phyloP scores from a whole-genome alignment of 2,329 filamentous ascomycete genomes.

The Penicillium expansum region DNA sequence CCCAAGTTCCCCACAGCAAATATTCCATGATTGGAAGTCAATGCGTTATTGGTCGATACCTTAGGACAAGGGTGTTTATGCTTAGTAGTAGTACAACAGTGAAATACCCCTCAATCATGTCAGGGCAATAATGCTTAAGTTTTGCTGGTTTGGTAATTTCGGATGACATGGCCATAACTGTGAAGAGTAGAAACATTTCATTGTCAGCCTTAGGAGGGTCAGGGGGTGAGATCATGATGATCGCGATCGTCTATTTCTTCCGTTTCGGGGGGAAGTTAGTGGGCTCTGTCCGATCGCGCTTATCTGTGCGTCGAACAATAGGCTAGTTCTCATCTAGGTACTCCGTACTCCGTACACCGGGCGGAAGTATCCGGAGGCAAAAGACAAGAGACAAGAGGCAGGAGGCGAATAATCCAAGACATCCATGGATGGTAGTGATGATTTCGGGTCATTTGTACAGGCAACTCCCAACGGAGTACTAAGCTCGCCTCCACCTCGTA shows the following conservation, averaged over 20 bases:
- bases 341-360: neutral
- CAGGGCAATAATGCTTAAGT: neutral
- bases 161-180: neutral
- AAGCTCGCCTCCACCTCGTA: neutral
- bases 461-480: neutral
- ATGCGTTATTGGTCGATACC: neutral
- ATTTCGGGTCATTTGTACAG: neutral
- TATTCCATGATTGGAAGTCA: too few species aligned
- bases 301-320: slow-evolving; percentile 2
- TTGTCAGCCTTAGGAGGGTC: slow-evolving; percentile 4
- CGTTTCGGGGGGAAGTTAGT: slow-evolving; percentile 7
- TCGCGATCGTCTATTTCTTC: slow-evolving; percentile 25
- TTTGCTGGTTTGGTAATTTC: neutral
- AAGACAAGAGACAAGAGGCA: neutral
- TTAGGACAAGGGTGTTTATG: neutral
- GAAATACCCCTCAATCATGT: neutral
- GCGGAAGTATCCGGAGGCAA: neutral
- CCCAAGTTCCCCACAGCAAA: neutral
- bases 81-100: neutral
- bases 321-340: neutral
- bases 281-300: slow-evolving; percentile 4
- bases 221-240: slow-evolving; percentile 14
- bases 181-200: neutral
- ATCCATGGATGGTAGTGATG: neutral
- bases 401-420: neutral